Evolutionary conservation across 305 asterid species (phyloP).

Genomic region (Coffea humblotiana): DNA sequence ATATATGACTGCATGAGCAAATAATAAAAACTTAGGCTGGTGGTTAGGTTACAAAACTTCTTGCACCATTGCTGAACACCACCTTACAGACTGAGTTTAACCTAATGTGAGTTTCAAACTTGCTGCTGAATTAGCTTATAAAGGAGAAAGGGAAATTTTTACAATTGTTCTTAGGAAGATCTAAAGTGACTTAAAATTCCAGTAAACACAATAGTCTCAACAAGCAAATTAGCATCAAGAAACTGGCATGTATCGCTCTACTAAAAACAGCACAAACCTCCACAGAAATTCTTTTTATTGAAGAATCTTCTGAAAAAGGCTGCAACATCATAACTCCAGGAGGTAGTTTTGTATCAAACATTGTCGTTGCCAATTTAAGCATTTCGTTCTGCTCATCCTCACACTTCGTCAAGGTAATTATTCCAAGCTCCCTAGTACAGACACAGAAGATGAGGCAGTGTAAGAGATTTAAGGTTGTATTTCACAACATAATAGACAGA

Average conservation of each 20-base stretch:
- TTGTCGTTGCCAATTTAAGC: conserved; percentile 76
- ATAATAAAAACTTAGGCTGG: not conserved
- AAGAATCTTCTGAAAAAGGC: conserved; percentile 90
- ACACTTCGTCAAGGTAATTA: conserved; percentile 65
- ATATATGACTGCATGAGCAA: not conserved
- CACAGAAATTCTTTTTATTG: conserved; percentile 77
- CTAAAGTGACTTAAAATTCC: conserved; percentile 1
- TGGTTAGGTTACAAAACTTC: not conserved
- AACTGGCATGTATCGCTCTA: not conserved
- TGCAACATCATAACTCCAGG: conserved; percentile 92
- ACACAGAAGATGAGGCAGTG: conserved; percentile 15
- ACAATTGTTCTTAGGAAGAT: not conserved
- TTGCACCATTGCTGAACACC: not conserved
- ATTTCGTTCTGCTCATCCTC: conserved; percentile 72
- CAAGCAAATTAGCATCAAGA: not conserved
- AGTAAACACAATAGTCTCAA: not conserved
- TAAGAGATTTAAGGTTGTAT: not conserved
- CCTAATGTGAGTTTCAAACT: not conserved
- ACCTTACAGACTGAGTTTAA: no score
- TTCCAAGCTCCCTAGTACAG: conserved; percentile 81
- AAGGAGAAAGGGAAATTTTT: not conserved
- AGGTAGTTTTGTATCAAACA: conserved; percentile 97
- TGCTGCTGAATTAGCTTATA: not conserved
- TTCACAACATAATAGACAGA: not conserved
- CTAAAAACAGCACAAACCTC: conserved; percentile 42